Evolutionary conservation across 2,329 filamentous ascomycete species (phyloP).

Genomic region (Teratosphaeria zuluensis): DNA sequence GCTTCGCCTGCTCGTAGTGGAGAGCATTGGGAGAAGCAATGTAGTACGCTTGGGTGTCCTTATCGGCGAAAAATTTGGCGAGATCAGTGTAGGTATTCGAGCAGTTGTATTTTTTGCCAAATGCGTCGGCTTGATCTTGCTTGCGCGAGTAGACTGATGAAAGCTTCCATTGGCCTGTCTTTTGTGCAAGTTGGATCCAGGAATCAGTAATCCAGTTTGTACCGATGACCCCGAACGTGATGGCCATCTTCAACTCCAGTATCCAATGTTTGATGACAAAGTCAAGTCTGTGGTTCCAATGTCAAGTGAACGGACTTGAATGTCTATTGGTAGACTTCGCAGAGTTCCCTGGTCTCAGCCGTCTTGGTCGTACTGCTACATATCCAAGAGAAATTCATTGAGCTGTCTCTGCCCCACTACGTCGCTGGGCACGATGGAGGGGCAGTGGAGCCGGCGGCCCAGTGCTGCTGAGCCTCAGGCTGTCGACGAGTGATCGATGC

Average conservation of each 20-base stretch:
- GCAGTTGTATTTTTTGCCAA: constrained; percentile 32
- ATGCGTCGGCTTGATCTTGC: constrained; percentile 32
- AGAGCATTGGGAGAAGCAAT: constrained; percentile 41
- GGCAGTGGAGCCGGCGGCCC: neutral
- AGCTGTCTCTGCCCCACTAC: too few species aligned
- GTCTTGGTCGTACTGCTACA: neutral
- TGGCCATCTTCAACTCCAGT: constrained; percentile 4
- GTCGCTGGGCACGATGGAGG: neutral
- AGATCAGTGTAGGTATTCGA: constrained; percentile 32
- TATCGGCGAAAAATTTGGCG: constrained; percentile 28
- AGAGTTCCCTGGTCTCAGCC: neutral
- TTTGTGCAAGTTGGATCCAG: constrained; percentile 35
- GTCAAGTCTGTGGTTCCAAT: too few species aligned
- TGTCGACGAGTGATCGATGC: neutral
- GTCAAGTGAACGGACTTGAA: too few species aligned
- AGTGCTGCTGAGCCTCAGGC: neutral
- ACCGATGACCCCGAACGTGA: constrained; percentile 39
- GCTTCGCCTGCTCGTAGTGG: constrained; percentile 37
- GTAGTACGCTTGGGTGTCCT: constrained; percentile 35
- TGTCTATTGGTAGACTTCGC: too few species aligned
- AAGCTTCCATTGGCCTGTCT: constrained; percentile 36
- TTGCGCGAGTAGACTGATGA: constrained; percentile 39
- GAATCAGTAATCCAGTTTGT: constrained; percentile 43
- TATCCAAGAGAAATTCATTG: neutral
- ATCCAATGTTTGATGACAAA: neutral